phyloP scores from a whole-genome alignment of 176 grass and related monocot genomes.

The Triticum timopheevii region DNA sequence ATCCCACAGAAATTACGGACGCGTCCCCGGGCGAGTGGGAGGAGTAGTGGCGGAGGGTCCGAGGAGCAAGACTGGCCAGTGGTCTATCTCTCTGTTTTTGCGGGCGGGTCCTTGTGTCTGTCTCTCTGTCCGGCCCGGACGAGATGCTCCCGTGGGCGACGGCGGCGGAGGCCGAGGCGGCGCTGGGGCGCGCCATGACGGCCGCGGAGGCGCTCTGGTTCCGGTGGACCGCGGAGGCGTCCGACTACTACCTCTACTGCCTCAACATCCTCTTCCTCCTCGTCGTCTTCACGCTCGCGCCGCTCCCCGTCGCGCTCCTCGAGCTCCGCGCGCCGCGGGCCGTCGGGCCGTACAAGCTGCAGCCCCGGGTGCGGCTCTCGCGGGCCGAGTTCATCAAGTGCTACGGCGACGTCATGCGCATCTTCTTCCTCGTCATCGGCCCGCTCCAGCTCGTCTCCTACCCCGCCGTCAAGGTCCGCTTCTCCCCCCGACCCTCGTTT shows the following conservation, averaged over 20 bases:
- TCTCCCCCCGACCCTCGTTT: not conserved
- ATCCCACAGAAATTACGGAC: not conserved
- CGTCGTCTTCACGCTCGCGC: constrained; percentile 65
- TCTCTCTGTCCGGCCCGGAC: not conserved
- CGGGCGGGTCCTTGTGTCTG: not conserved
- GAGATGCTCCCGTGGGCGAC: constrained; percentile 83
- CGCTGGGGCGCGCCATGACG: constrained; percentile 65
- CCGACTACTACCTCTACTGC: constrained; percentile 70
- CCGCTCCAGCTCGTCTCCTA: constrained; percentile 76
- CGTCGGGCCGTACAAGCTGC: constrained; percentile 70
- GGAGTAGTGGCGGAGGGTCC: not conserved
- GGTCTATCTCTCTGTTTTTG: not conserved
- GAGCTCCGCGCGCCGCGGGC: constrained; percentile 58
- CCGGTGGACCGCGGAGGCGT: constrained; percentile 50
- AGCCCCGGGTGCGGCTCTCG: constrained; percentile 66
- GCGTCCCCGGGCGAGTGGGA: not conserved
- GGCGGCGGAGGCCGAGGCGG: constrained; percentile 66
- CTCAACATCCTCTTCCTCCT: constrained; percentile 85
- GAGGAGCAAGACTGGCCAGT: not conserved
- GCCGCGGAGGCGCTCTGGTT: constrained; percentile 64
- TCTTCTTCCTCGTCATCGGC: constrained; percentile 72
- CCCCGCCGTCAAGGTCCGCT: constrained; percentile 73
- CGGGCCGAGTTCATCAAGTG: constrained; percentile 54
- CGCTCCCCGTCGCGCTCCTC: constrained; percentile 80
- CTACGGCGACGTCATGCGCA: constrained; percentile 69